A percentile compares a stretch with the other conserved stretches of the same genome.
phyloP scores from a whole-genome alignment of 257 asterid species.

The Asclepias syriaca region DNA sequence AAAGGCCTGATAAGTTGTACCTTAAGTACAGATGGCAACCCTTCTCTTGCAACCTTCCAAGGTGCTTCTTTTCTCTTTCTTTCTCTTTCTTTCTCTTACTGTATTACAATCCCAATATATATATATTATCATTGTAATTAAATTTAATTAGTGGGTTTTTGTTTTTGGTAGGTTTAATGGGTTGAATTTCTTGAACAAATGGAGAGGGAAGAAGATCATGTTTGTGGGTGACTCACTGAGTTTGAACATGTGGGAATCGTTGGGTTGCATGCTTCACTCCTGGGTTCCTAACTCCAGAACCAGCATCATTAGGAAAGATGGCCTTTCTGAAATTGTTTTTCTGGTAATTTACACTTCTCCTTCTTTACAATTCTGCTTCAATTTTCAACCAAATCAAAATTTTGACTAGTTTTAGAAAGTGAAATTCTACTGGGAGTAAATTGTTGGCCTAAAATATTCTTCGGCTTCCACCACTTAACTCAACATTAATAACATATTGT shows the following conservation, averaged over 20 bases:
- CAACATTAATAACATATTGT: no score
- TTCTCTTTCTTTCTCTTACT: not conserved
- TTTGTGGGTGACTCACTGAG: constrained; percentile 97
- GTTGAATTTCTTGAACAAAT: constrained; percentile 61
- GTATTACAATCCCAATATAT: no score
- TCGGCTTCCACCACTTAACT: no score
- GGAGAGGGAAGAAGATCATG: constrained; percentile 89
- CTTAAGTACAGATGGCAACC: constrained; percentile 97
- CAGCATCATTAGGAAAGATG: constrained; percentile 36
- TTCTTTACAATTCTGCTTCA: not conserved
- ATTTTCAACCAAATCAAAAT: not conserved
- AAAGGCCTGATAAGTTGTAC: constrained; percentile 63
- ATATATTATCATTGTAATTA: no score
- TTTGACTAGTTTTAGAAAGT: constrained; percentile 11
- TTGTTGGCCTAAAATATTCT: no score
- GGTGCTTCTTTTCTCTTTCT: constrained; percentile 29
- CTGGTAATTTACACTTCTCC: constrained; percentile 38
- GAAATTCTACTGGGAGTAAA: not conserved
- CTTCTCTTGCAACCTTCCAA: constrained; percentile 63
- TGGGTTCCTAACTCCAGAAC: constrained; percentile 53
- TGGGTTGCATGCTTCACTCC: constrained; percentile 89
- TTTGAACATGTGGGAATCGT: constrained; percentile 90
- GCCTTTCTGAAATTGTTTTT: constrained; percentile 45
- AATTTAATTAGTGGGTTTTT: no score
- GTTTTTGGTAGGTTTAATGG: constrained; percentile 70